Conservation (phyloP, 768 basidiomycete genomes). For the Termitomyces sp. region DNA sequence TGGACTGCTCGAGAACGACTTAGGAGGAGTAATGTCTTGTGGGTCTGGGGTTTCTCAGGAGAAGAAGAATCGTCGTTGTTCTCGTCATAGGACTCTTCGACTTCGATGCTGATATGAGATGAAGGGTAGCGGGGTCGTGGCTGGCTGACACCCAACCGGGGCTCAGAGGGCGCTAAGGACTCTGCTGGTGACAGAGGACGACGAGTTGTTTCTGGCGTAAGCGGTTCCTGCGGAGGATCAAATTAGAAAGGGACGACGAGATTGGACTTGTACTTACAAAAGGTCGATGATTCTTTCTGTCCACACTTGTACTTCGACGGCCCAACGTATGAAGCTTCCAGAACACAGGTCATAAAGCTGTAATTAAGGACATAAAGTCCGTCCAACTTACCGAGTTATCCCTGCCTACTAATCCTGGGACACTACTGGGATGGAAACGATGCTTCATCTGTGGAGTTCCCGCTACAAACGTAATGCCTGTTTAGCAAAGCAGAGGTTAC, state of each 20-base stretch:
- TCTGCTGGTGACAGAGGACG: conserved; percentile 40
- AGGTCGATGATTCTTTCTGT: conserved; percentile 17
- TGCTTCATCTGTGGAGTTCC: conserved; percentile 39
- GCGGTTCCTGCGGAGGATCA: conserved; percentile 28
- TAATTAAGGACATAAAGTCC: conserved; percentile 1
- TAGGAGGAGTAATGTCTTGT: conserved; percentile 48
- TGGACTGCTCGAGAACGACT: conserved; percentile 67
- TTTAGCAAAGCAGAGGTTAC: not conserved
- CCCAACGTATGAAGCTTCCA: conserved; percentile 14
- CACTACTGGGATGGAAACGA: conserved; percentile 38
- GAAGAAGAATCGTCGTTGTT: conserved; percentile 27
- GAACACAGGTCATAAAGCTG: not conserved
- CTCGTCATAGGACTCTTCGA: conserved; percentile 34
- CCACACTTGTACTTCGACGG: conserved; percentile 25
- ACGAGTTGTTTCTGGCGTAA: conserved; percentile 43
- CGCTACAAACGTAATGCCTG: conserved; percentile 19
- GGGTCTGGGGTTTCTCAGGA: conserved; percentile 32
- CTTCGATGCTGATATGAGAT: conserved; percentile 39
- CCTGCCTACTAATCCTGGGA: conserved; percentile 37
- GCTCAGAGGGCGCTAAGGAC: conserved; percentile 29
- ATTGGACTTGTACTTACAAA: conserved; percentile 17
- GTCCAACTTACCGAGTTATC: conserved; percentile 26
- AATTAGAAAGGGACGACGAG: not conserved
- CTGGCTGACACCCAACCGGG: conserved; percentile 19
- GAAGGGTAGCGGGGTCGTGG: conserved; percentile 24